Base-by-base conservation (phyloP, 1,139 yeast species). In the Spathaspora sp. region DNA sequence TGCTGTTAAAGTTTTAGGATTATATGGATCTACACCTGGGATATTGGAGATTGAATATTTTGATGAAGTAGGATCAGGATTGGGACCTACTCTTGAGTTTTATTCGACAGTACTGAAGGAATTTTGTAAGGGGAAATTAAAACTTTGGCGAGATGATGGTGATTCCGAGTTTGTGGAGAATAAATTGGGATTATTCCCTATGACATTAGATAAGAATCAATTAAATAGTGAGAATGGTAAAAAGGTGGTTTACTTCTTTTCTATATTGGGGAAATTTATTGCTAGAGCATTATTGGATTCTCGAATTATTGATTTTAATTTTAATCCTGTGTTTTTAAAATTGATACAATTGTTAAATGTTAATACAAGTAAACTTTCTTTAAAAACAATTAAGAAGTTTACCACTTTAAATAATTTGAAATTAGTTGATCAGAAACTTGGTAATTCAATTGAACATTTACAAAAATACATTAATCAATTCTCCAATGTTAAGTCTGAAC, bases 31-130 rank as follows among this genome's bases (percentile, higher is more conserved):
- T 0, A 79, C 86, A 15, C 93, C 97, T 0, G 87, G 90, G 34
- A 74, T 89, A 7, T 69, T 93, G 41, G 98, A 93, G 57, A 84
- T 93, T 49, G 97, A 91, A 60, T 93, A 87, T 58, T 84, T 79
- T 54, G 91, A 86, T 56, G 99, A 93, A 61, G 97, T 80, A n/a
- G 99, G 99, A 10, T 86, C 97, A 1, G 99, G 99, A 0, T 68
- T 90, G 43, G 99, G 99, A 0, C 99, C 99, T 2, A 93, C 99
- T 0, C 72, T 91, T 51, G 99, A 93, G 63, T 93, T 93, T 59
- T 93, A 89, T 60, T 82, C 97, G 0, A 72, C 78, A 11, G 93
- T 89, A 4, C 89, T 97, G 0, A 81, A 73, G 51, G 93, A 86
- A 51, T 89, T 71, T 60, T 72, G 86, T 1, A 75, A 70, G 51